Conservation (phyloP, 192 early-diverging fungal genomes). For the Entomortierella chlamydospora region DNA sequence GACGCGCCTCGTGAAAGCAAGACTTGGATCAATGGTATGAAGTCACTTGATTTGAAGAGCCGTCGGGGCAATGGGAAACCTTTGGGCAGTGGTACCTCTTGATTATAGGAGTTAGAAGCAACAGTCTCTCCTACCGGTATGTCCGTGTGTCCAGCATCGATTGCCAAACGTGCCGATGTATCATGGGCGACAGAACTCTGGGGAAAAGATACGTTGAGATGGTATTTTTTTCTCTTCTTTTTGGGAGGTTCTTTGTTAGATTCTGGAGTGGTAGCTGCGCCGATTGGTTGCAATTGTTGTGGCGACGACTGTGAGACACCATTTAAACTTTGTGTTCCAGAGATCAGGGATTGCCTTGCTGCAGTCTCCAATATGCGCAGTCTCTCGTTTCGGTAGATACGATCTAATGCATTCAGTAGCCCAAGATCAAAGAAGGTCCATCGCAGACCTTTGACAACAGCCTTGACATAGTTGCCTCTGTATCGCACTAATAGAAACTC, state of each 20-base stretch:
- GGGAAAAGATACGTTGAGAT: neutral
- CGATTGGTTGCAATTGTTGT: neutral
- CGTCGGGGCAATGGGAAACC: slow-evolving; percentile 42
- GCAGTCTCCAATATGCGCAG: neutral
- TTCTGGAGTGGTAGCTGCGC: neutral
- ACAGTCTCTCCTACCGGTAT: neutral
- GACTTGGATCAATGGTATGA: slow-evolving; percentile 9
- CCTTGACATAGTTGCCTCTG: slow-evolving; percentile 51
- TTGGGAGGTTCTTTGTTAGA: slow-evolving; percentile 5
- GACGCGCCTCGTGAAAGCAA: slow-evolving; percentile 39
- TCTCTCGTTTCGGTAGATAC: slow-evolving; percentile 10
- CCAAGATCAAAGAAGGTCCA: slow-evolving; percentile 48
- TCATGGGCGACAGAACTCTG: neutral
- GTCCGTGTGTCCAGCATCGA: neutral
- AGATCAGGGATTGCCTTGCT: neutral
- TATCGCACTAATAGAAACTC: slow-evolving; percentile 38
- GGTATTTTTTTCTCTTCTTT: slow-evolving; percentile 45
- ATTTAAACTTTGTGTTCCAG: neutral
- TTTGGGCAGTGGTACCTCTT: slow-evolving; percentile 30
- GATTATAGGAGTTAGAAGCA: neutral
- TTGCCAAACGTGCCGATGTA: neutral
- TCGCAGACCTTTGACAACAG: slow-evolving; percentile 45
- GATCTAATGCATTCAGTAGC: slow-evolving; percentile 25
- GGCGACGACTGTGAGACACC: neutral
- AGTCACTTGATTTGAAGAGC: slow-evolving; percentile 27